Base-by-base conservation (phyloP, 2,329 filamentous ascomycete species). In the Trichoderma sp. region DNA sequence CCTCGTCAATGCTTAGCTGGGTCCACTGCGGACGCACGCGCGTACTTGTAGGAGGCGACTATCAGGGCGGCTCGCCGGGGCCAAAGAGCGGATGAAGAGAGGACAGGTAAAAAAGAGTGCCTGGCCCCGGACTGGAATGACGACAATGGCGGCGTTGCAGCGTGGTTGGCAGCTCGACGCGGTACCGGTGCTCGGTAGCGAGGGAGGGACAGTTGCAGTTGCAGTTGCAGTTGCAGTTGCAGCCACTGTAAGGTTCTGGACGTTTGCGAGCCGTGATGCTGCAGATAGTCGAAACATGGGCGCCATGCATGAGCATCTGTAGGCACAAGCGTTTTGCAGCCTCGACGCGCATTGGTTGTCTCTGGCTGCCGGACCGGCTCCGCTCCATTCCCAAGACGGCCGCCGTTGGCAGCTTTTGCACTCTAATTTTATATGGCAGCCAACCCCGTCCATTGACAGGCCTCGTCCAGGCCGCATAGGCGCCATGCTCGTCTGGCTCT, bases 341-440 rank as follows among this genome's bases (percentile, higher is more conserved):
- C 16, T 68, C 32, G 46, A 60, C 56, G 34, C 59, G 51, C 39
- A 68, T 68, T 63, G 56, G 65, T 37, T 65, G 61, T 21, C n/a
- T 34, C 28, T 56, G 58, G 70, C 56, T 68, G 70, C 63, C 69
- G 68, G 68, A 55, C 61, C 68, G 55, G 56, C 60, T 68, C 63
- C 59, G 68, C 55, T 69, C 67, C 56, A 32, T 61, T 18, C 63
- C 49, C 46, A 59, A 69, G 60, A 59, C 52, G 54, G 68, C 52
- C 64, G 52, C 60, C 68, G 60, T 37, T 56, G 46, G 59, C 68
- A 66, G 32, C 68, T 54, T 63, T 59, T 60, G 61, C 71, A 54
- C 76, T 78, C 80, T 83, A 81, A 82, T 83, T 81, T 83, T 80
- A 83, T 81, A 81, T 79, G 77, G 74, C 71, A 74, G 77, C 71